A percentile compares a stretch with the other conserved stretches of the same genome.
These are phyloP conservation scores for Vitis rupestris DNA, from an alignment of 164 flowering plant species.

Conservation along the genomic window DNA sequence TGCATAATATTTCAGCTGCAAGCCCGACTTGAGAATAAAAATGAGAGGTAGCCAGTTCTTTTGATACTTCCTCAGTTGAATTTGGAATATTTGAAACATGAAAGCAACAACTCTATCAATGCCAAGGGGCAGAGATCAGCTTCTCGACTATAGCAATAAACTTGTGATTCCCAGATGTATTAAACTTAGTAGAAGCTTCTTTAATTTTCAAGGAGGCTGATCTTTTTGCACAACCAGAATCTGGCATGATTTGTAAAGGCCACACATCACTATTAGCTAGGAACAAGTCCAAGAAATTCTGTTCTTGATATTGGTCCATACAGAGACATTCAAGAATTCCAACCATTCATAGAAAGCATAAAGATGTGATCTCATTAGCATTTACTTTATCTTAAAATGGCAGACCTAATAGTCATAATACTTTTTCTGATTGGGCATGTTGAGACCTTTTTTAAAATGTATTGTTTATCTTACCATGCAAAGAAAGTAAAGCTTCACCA, in stretches of 20 bases:
- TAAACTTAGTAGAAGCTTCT: slow-evolving; percentile 9
- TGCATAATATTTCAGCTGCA: slow-evolving; percentile 86
- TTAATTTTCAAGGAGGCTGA: slow-evolving; percentile 21
- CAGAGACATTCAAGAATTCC: slow-evolving; percentile 55
- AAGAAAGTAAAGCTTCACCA: slow-evolving; percentile 45
- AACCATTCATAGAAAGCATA: slow-evolving; percentile 61
- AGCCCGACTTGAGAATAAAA: slow-evolving; percentile 71
- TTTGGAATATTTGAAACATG: slow-evolving; percentile 15
- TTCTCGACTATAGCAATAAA: slow-evolving; percentile 62
- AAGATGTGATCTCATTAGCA: slow-evolving; percentile 31
- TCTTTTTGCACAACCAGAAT: slow-evolving; percentile 25
- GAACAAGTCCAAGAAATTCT: slow-evolving; percentile 59
- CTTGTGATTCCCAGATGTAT: slow-evolving; percentile 22
- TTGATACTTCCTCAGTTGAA: slow-evolving; percentile 22
- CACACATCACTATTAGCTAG: slow-evolving; percentile 43
- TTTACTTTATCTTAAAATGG: slow-evolving; percentile 34
- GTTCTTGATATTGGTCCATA: slow-evolving; percentile 53
- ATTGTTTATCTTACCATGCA: slow-evolving; percentile 36
- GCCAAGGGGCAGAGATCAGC: slow-evolving; percentile 62
- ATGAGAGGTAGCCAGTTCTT: slow-evolving; percentile 15
- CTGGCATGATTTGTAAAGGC: slow-evolving; percentile 59
- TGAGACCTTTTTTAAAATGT: slow-evolving; percentile 42
- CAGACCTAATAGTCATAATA: slow-evolving; percentile 49
- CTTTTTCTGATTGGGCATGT: slow-evolving; percentile 21
- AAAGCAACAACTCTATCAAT: slow-evolving; percentile 48